These are phyloP conservation scores for Sanghuangporus sanghuang DNA, from an alignment of 1,284 basidiomycete species.

Conservation along the genomic window DNA sequence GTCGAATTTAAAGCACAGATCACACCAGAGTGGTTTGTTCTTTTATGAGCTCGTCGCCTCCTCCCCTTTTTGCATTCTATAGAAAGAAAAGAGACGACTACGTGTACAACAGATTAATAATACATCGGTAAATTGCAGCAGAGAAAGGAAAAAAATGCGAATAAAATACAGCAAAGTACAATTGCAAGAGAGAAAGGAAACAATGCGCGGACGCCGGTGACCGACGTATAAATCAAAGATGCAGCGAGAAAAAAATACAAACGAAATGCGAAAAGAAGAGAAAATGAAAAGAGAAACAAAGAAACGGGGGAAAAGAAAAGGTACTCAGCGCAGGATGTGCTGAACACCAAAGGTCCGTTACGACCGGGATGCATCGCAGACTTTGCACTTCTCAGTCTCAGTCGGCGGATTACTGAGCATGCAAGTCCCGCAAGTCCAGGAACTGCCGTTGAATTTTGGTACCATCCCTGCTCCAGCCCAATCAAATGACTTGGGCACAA, in stretches of 20 bases:
- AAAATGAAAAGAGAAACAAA: not conserved
- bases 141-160: not conserved
- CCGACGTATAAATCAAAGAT: not conserved
- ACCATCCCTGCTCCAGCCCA: slow-evolving; percentile 45
- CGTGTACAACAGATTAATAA: slow-evolving; percentile 2
- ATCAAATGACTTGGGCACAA: slow-evolving; percentile 36
- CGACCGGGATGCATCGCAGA: slow-evolving; percentile 36
- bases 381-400: slow-evolving; percentile 32
- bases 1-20: slow-evolving; percentile 4
- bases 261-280: not conserved
- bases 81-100: slow-evolving; percentile 4
- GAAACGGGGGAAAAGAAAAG: not conserved
- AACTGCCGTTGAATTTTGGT: slow-evolving; percentile 28
- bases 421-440: slow-evolving; percentile 43
- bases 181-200: not conserved
- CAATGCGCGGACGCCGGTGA: not conserved
- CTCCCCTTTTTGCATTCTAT: not conserved
- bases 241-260: not conserved
- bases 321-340: not conserved
- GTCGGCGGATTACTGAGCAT: slow-evolving; percentile 33
- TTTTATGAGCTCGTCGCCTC: not conserved
- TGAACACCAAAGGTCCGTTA: not conserved
- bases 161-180: not conserved
- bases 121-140: not conserved
- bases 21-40: not conserved